Evolutionary conservation across 805 yeast species (phyloP).

Genomic region (Starmerella tilneyi): DNA sequence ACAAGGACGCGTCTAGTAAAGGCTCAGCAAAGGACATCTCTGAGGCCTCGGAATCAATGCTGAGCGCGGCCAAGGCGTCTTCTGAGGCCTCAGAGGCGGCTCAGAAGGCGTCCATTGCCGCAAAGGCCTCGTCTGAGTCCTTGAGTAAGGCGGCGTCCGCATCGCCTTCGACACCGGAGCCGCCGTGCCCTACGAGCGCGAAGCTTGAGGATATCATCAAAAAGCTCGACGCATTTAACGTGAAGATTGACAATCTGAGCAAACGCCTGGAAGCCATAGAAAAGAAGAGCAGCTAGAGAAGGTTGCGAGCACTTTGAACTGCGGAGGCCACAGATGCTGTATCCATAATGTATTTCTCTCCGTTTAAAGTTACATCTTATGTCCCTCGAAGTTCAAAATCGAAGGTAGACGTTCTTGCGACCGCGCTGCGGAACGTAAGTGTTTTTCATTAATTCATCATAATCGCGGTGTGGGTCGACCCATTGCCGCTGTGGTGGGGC

Average conservation of each 20-base stretch:
- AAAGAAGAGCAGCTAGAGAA: not conserved
- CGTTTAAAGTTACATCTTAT: not conserved
- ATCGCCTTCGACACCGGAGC: not conserved
- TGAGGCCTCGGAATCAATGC: too few relatives aligned
- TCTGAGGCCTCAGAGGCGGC: conserved; percentile 3
- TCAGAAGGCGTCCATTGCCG: not conserved
- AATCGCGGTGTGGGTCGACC: conserved; percentile 20
- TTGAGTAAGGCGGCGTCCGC: conserved; percentile 4
- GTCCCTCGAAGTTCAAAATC: conserved; percentile 1
- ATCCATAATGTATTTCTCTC: not conserved
- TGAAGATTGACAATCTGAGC: conserved; percentile 15
- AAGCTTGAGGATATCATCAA: conserved; percentile 21
- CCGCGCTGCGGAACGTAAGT: conserved; percentile 23
- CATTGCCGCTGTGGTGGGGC: conserved; percentile 17
- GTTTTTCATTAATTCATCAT: conserved; percentile 21
- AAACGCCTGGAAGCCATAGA: conserved; percentile 21
- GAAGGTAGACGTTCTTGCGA: conserved; percentile 18
- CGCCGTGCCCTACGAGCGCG: conserved; percentile 6
- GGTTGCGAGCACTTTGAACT: too few relatives aligned
- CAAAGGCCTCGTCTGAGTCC: not conserved
- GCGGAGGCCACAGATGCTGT: too few relatives aligned
- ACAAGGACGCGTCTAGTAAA: too few relatives aligned
- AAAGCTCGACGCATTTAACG: conserved; percentile 20
- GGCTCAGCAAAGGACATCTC: too few relatives aligned
- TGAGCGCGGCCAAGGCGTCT: conserved; percentile 3